Conservation (phyloP, 257 asterid genomes). For the Gynochthodes officinalis region DNA sequence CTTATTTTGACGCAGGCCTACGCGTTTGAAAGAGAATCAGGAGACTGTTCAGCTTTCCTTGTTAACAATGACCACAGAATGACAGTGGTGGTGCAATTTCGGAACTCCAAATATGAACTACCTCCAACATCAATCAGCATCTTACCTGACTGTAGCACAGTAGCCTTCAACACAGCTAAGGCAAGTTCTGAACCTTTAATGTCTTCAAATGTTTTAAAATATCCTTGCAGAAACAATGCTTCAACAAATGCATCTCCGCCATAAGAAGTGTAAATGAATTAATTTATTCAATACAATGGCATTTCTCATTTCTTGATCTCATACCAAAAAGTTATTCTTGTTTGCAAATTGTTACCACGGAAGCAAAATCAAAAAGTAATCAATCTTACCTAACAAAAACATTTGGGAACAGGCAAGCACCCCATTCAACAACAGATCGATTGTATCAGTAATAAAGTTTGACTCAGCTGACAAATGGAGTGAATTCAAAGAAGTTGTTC, state of each 20-base stretch:
- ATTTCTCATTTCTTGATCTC: not conserved
- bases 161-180: conserved; percentile 77
- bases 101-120: conserved; percentile 39
- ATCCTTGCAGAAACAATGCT: not conserved
- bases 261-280: not conserved
- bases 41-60: conserved; percentile 84
- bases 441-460: conserved; percentile 36
- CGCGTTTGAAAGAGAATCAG: conserved; percentile 39
- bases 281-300: not conserved
- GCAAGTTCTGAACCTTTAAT: conserved; percentile 29
- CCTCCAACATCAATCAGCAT: conserved; percentile 80
- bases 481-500: conserved; percentile 52
- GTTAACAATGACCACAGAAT: conserved; percentile 40
- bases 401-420: conserved; percentile 42
- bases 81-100: conserved; percentile 42
- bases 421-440: conserved; percentile 46
- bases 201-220: not conserved
- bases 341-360: not conserved
- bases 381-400: not conserved
- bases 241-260: not conserved
- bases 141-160: conserved; percentile 73
- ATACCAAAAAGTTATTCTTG: not conserved
- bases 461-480: conserved; percentile 51
- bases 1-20: conserved; percentile 48
- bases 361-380: not conserved